Base-by-base conservation (phyloP, 2,329 filamentous ascomycete species). In the Cytospora piceae region DNA sequence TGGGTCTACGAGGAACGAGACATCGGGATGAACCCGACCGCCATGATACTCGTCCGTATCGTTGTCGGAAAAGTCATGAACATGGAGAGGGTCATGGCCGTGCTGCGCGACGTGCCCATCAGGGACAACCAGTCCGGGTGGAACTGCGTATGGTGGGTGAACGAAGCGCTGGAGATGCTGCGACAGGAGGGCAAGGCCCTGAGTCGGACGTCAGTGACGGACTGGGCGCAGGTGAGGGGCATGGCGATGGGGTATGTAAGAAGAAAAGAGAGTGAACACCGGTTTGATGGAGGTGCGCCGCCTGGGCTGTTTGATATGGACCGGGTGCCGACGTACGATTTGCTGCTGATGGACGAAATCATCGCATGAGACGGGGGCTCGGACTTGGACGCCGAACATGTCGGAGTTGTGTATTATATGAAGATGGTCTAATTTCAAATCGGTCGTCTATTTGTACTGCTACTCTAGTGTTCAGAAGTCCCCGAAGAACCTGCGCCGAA, bases 31-130 rank as follows among this genome's bases (percentile, higher is more conserved):
- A 56, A 62, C 32, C 64, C 64, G 1, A 63, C 64, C 4, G 29
- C 64, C n/a, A 66, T 66, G 64, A 56, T 66, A 15, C 53, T 66
- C 14, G 64, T 66, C 4, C 64, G 64, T 4, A 42, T 66, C 32
- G 8, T 63, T 17, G 20, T 66, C 32, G 52, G 58, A 0, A 66
- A 66, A n/a, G 58, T 66, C 1, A 31, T 24, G 0, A 57, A 9
- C 53, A 2, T n/a, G 8, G 61, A 63, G 53, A 22, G 61, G 4
- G 53, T 39, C 15, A 24, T 32, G 1, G 11, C 39, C 2, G 31
- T 63, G 53, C 32, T 63, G 61, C 39, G 53, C 6, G 1, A 39
- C 2, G 61, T 63, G 15, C 42, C 54, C 17, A 20, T 63, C 2
- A 27, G 42, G 3, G 39, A 27, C 15, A 37, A 51, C 17, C 39